A percentile compares a stretch with the other conserved stretches of the same genome.
Conservation (phyloP, 495 filamentous ascomycete genomes). For the Penicillium roqueforti region DNA sequence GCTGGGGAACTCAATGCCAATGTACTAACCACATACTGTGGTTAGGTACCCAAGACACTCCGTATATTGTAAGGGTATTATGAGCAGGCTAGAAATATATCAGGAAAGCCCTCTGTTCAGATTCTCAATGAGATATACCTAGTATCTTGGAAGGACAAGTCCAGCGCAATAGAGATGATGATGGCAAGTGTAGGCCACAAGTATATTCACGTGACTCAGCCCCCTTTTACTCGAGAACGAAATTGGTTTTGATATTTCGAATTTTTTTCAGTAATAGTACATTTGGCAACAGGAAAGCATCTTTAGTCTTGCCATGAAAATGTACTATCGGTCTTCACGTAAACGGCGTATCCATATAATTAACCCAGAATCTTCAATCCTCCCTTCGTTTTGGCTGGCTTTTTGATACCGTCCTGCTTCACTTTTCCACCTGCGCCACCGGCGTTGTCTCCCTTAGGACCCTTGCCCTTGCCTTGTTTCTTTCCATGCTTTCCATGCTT, state of each 20-base stretch:
- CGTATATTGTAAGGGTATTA: neutral
- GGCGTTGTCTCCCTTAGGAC: constrained; percentile 20
- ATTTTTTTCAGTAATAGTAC: too few relatives aligned
- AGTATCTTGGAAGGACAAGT: too few relatives aligned
- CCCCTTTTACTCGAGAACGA: too few relatives aligned
- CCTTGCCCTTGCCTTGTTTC: constrained; percentile 36
- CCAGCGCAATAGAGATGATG: too few relatives aligned
- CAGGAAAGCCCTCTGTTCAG: neutral
- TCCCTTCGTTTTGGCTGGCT: constrained; percentile 72
- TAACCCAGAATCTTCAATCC: constrained; percentile 74
- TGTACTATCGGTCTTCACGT: neutral
- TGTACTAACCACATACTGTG: neutral
- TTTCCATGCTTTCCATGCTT: constrained; percentile 36
- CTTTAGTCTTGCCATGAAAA: neutral
- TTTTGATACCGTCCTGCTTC: constrained; percentile 68
- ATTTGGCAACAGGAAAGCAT: neutral
- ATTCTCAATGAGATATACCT: neutral
- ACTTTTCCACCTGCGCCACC: constrained; percentile 29
- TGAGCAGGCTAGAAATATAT: neutral
- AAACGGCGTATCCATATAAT: constrained; percentile 13
- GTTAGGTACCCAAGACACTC: neutral
- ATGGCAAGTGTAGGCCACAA: too few relatives aligned
- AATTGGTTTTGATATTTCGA: neutral
- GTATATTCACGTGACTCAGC: too few relatives aligned
- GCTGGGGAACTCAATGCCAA: constrained; percentile 15